Conservation (phyloP, 176 grass and related monocot species). For the Avena eriantha region DNA sequence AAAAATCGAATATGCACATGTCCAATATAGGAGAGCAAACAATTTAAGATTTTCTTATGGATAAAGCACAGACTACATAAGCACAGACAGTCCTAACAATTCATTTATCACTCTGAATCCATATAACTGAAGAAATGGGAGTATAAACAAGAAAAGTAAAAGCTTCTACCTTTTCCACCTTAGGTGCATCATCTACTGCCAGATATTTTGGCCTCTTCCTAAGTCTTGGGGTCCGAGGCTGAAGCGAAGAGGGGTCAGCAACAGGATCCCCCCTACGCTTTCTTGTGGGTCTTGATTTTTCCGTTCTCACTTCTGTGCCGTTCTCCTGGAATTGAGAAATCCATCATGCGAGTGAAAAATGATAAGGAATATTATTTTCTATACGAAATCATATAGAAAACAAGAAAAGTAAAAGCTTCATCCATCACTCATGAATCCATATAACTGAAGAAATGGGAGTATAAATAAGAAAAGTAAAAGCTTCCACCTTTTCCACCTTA, state of each 20-base stretch:
- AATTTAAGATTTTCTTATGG: not conserved
- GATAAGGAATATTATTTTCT: not conserved
- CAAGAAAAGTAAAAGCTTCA: not conserved
- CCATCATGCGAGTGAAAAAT: not conserved
- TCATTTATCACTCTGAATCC: not conserved
- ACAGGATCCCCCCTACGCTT: conserved; percentile 33
- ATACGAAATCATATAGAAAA: not conserved
- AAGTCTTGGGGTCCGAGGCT: not conserved
- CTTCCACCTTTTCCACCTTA: conserved; percentile 23
- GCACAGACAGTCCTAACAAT: not conserved
- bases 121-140: not conserved
- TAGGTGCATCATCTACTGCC: not conserved
- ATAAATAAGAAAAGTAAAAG: not conserved
- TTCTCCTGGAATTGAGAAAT: conserved; percentile 6
- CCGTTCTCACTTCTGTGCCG: not conserved
- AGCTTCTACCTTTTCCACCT: conserved; percentile 21
- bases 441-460: not conserved
- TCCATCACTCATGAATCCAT: too few relatives aligned
- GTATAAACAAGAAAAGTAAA: not conserved
- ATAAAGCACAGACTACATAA: not conserved
- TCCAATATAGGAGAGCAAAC: not conserved
- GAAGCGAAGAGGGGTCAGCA: conserved; percentile 8
- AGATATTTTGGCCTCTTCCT: not conserved
- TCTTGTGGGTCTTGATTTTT: not conserved
- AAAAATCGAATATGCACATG: not conserved